Evolutionary conservation across 73 alveolate species (phyloP).

Genomic region (Durusdinium trenchii): DNA sequence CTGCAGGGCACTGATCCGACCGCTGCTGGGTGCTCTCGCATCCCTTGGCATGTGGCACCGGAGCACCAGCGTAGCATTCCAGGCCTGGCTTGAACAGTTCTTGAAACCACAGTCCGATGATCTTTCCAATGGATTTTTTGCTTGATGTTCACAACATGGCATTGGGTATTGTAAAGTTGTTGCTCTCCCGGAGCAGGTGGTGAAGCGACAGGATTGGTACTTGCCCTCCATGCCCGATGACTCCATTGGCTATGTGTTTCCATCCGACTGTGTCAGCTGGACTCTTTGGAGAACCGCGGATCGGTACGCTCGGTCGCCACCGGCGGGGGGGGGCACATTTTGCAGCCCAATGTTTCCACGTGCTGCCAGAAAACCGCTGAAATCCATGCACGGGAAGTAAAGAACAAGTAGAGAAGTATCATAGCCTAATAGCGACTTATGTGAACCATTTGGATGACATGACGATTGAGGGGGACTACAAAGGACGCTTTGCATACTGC

Average conservation of each 20-base stretch:
- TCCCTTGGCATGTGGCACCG: constrained; percentile 66
- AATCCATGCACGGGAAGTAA: no score
- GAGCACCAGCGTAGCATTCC: constrained; percentile 39
- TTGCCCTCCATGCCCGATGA: constrained; percentile 32
- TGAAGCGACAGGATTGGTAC: constrained; percentile 74
- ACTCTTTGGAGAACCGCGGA: not conserved
- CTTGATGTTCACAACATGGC: not conserved
- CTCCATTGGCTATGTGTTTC: not conserved
- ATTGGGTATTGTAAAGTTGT: no score
- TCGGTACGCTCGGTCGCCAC: no score
- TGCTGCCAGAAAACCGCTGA: not conserved
- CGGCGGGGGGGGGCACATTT: not conserved
- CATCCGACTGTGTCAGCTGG: constrained; percentile 85
- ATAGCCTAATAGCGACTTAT: no score
- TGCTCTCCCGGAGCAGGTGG: constrained; percentile 60
- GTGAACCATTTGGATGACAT: no score
- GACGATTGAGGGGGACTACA: no score
- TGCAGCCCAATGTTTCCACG: not conserved
- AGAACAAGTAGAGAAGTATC: no score
- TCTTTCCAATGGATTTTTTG: not conserved
- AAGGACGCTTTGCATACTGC: no score
- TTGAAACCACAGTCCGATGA: not conserved
- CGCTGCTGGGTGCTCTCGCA: not conserved
- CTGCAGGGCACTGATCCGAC: not conserved
- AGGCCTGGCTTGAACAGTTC: not conserved